Conservation (phyloP, 2,329 filamentous ascomycete species). For the Pleoardoris graminearum region DNA sequence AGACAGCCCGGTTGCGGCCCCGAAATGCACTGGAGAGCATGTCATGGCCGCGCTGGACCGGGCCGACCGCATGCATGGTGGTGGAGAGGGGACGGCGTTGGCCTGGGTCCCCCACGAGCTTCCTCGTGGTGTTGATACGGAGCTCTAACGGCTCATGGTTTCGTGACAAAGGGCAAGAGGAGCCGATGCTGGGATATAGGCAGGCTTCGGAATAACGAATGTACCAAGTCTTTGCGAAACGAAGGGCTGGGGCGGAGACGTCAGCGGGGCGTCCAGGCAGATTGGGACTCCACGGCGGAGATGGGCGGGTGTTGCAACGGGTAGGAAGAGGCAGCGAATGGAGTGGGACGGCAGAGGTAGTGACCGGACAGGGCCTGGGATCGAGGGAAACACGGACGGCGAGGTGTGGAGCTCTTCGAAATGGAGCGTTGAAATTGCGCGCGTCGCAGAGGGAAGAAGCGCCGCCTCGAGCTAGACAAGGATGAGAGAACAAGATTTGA, state of each 20-base stretch:
- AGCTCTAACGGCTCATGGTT: constrained; percentile 15
- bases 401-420: neutral
- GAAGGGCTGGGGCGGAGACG: neutral
- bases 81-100: constrained; percentile 8
- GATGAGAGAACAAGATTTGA: constrained; percentile 24
- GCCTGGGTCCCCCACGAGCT: constrained; percentile 11
- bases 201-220: neutral
- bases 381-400: neutral
- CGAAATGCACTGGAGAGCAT: constrained; percentile 35
- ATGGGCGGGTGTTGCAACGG: neutral
- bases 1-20: constrained; percentile 38
- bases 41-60: constrained; percentile 35
- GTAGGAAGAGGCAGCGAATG: constrained; percentile 9
- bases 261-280: constrained; percentile 9
- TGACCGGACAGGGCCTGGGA: constrained; percentile 7
- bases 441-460: constrained; percentile 19
- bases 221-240: neutral
- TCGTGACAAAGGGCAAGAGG: neutral
- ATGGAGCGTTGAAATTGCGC: constrained; percentile 19
- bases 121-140: constrained; percentile 3
- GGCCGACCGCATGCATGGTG: constrained; percentile 42
- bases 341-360: constrained; percentile 10
- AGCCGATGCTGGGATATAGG: neutral
- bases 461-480: constrained; percentile 29
- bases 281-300: constrained; percentile 3